Evolutionary conservation across 2,329 filamentous ascomycete species (phyloP).

Genomic region (Cladophialophora psammophila): DNA sequence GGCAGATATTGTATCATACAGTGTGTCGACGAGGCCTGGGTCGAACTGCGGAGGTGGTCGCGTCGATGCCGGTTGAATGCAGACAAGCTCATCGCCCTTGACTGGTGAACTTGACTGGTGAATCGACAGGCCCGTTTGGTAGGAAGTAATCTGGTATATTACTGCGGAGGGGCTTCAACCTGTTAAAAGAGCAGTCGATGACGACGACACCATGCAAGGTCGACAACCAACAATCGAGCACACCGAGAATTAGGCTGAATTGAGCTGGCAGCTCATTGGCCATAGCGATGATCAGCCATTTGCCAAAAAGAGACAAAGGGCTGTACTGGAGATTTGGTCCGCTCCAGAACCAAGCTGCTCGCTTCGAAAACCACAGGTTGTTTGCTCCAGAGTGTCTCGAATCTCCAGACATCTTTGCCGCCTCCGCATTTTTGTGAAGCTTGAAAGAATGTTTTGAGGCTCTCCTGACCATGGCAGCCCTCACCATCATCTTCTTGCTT

Average conservation of each 20-base stretch:
- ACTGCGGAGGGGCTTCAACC: background rate
- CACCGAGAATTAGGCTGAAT: conserved; percentile 15
- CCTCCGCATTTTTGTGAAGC: conserved; percentile 7
- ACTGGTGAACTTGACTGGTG: no score
- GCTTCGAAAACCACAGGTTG: background rate
- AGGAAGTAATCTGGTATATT: conserved; percentile 11
- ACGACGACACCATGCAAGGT: conserved; percentile 8
- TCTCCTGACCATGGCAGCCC: conserved; percentile 5
- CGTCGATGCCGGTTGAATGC: conserved; percentile 17
- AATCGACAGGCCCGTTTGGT: background rate
- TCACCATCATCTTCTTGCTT: conserved; percentile 8
- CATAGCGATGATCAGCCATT: background rate
- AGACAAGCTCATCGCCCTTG: conserved; percentile 5
- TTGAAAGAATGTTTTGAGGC: background rate
- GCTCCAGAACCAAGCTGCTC: background rate
- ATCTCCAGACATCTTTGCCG: conserved; percentile 1
- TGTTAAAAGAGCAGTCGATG: background rate
- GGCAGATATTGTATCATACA: conserved; percentile 3
- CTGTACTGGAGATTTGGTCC: background rate
- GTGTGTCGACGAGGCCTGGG: background rate
- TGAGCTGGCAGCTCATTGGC: conserved; percentile 5
- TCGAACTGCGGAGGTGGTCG: conserved; percentile 12
- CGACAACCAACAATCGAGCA: background rate
- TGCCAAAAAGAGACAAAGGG: conserved; percentile 10
- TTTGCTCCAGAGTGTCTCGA: background rate